phyloP scores from a whole-genome alignment of 1,284 basidiomycete species.

The Malassezia obtusa region DNA sequence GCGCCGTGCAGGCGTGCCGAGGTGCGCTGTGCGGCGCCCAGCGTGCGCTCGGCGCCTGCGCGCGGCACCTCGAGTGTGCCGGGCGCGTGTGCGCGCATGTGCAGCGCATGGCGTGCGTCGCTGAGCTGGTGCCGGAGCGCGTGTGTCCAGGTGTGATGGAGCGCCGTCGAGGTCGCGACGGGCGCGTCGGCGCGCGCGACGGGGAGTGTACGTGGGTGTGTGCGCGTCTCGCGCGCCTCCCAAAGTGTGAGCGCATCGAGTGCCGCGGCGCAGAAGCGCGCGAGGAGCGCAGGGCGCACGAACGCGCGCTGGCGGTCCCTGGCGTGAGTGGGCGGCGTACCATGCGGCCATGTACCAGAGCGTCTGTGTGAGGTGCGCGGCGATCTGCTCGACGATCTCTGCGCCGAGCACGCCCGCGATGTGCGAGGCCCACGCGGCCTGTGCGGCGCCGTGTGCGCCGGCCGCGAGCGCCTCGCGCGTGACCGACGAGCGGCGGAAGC shows the following conservation, averaged over 20 bases:
- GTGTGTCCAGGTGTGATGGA: not conserved
- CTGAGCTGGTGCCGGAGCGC: not conserved
- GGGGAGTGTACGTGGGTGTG: not conserved
- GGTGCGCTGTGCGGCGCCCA: not conserved
- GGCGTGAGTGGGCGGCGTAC: not conserved
- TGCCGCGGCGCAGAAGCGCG: not conserved
- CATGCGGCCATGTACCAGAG: conserved; percentile 14
- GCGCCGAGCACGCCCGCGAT: conserved; percentile 6
- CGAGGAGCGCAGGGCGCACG: conserved; percentile 4
- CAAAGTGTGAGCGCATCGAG: not conserved
- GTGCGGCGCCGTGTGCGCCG: not conserved
- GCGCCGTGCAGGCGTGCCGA: not conserved
- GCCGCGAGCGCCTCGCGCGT: not conserved
- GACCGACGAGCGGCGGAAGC: conserved; percentile 1
- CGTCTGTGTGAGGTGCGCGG: conserved; percentile 2
- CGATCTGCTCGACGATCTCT: not conserved
- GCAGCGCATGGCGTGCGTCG: not conserved
- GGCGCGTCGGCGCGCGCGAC: not conserved
- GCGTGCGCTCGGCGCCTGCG: not conserved
- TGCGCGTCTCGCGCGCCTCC: not conserved
- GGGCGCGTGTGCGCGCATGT: not conserved
- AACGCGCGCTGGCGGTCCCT: conserved; percentile 8
- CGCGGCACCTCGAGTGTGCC: not conserved
- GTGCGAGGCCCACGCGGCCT: conserved; percentile 3
- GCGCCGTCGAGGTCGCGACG: conserved; percentile 1